Base-by-base conservation (phyloP, 202 grass and related monocot species). In the Hordeum pubiflorum region DNA sequence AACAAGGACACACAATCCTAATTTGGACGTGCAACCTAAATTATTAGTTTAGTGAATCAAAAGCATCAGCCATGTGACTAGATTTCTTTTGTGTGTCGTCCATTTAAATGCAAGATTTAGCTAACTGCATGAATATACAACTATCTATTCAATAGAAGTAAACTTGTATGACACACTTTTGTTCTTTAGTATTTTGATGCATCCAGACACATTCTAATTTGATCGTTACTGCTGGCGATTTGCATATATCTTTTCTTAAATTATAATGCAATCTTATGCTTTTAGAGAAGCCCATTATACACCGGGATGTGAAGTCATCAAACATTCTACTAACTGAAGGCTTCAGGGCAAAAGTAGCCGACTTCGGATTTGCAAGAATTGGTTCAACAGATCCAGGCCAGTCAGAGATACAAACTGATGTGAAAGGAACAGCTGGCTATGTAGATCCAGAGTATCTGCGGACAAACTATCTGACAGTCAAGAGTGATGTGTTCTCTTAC, bases 401-500 rank as follows among this genome's bases (percentile, higher is more conserved):
- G 76, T 94, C 92, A 81, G 92, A 90, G 74, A 88, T 98, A 71
- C 20, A 88, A 27, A 98, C 96, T 66, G 88, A 79, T 17, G 85
- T 98, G 73, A 89, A 81, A 88, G 96, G 96, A 71, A 98, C 96
- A 8, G 90, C 88, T 76, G 96, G 96, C 14, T 98, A 98, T 79
- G 58, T 98, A 13, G 96, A 98, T 56, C 96, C 96, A 83, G 92
- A 98, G 62, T 98, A 98, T 84, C 77, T 98, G 64, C 91, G 81
- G 71, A 85, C 96, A 14, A 87, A 90, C 76, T 72, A 91, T 68
- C 83, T 98, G 46, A 98, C 96, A 36, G 26, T 86, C 39, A 98
- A 91, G 85, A 98, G 96, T 24, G 96, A 99, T 72, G 96, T 99
- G 70, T 99, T 85, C 82, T 99, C 96, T 41, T 99, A 93, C 24